phyloP scores from a whole-genome alignment of 257 asterid genomes.

The Oldenlandia corymbosa region DNA sequence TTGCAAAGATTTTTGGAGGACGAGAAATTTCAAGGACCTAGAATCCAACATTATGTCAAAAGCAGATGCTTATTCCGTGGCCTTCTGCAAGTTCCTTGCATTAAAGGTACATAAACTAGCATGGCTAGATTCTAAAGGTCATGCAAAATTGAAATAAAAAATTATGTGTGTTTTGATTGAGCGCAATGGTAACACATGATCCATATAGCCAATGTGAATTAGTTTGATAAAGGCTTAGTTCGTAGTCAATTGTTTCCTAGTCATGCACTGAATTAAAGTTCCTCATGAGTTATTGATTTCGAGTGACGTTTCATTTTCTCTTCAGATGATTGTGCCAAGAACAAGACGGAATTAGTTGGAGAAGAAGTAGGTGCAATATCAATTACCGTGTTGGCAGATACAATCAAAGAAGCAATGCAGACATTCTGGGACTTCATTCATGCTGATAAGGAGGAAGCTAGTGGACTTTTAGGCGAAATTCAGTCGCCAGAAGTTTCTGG shows the following conservation, averaged over 20 bases:
- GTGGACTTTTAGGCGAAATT: conserved; percentile 21
- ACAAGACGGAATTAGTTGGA: conserved; percentile 31
- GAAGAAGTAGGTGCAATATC: conserved; percentile 44
- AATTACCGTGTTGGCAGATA: conserved; percentile 33
- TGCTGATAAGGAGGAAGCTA: conserved; percentile 49
- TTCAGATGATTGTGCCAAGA: conserved; percentile 64
- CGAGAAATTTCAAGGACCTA: conserved; percentile 58
- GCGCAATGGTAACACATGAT: too few species aligned
- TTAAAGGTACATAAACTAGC: conserved; percentile 40
- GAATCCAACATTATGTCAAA: conserved; percentile 51
- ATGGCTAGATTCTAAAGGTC: neutral
- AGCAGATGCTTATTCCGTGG: conserved; percentile 47
- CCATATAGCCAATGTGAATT: too few species aligned
- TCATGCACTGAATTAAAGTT: neutral
- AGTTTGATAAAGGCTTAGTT: too few species aligned
- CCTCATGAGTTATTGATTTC: neutral
- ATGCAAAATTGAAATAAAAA: too few species aligned
- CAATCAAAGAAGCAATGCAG: conserved; percentile 50
- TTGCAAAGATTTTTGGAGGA: conserved; percentile 74
- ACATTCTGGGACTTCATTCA: conserved; percentile 53
- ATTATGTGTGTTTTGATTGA: too few species aligned
- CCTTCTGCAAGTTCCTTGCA: conserved; percentile 67
- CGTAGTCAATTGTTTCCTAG: too few species aligned
- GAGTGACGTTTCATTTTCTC: neutral
- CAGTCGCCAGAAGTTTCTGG: conserved; percentile 27